Conservation (phyloP, 352 stramenopile genomes). For the Elongisporangium prolatum region DNA sequence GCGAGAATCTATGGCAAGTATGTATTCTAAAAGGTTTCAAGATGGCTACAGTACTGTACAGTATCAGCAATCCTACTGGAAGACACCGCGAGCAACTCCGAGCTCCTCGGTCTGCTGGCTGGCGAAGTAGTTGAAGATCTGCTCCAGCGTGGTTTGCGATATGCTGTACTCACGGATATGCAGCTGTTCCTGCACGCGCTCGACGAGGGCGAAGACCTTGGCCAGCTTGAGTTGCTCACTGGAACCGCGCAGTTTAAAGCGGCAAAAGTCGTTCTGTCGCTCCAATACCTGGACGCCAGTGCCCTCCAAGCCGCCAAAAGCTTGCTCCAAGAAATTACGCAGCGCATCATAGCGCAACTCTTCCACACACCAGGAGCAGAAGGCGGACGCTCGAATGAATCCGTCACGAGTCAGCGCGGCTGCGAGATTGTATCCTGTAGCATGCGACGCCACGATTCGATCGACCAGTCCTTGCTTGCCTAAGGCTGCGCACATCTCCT, state of each 20-base stretch:
- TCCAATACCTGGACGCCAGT: conserved; percentile 35
- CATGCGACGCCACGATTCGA: conserved; percentile 39
- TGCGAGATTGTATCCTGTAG: conserved; percentile 55
- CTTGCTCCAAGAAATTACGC: conserved; percentile 15
- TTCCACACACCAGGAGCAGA: conserved; percentile 54
- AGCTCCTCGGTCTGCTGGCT: conserved; percentile 45
- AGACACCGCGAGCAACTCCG: conserved; percentile 21
- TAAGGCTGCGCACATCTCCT: conserved; percentile 28
- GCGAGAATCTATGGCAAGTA: no score
- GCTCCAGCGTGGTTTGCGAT: conserved; percentile 85
- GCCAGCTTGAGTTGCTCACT: conserved; percentile 41
- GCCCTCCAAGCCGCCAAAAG: conserved; percentile 19
- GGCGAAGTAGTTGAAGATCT: conserved; percentile 90
- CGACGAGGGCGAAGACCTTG: conserved; percentile 75
- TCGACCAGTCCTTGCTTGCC: conserved; percentile 28
- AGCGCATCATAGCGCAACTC: conserved; percentile 38
- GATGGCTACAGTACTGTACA: no score
- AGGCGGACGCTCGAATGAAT: conserved; percentile 23
- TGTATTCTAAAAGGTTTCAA: no score
- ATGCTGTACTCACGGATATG: conserved; percentile 84
- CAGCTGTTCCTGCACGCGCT: conserved; percentile 45
- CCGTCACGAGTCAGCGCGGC: conserved; percentile 36
- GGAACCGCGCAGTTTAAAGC: conserved; percentile 62
- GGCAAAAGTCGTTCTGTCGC: conserved; percentile 57
- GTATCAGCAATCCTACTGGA: no score